phyloP scores from a whole-genome alignment of 2,329 filamentous ascomycete genomes.

The Stemphylium lycopersici region DNA sequence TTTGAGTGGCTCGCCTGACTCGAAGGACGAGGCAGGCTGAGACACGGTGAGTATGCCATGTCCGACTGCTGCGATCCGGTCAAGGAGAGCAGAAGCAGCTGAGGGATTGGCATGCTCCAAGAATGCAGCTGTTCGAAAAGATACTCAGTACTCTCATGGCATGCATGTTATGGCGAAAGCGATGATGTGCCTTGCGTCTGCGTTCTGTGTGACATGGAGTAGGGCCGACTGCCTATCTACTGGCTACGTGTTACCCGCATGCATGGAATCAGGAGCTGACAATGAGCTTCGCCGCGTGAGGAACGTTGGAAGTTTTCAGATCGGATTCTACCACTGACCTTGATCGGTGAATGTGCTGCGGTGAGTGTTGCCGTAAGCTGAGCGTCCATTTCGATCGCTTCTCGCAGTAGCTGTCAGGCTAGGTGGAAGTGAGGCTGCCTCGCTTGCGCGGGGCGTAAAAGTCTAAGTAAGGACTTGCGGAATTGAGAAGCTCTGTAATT shows the following conservation, averaged over 20 bases:
- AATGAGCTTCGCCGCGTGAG: slow-evolving; percentile 1
- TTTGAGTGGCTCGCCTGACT: too few species aligned
- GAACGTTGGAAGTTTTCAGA: slow-evolving; percentile 14
- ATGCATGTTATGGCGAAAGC: slow-evolving; percentile 3
- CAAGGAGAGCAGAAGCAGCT: not conserved
- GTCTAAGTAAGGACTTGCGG: not conserved
- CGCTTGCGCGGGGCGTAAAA: slow-evolving; percentile 8
- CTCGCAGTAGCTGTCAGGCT: not conserved
- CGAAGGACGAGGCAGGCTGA: too few species aligned
- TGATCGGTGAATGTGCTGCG: slow-evolving; percentile 22
- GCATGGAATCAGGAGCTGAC: slow-evolving; percentile 14
- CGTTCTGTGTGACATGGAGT: slow-evolving; percentile 14
- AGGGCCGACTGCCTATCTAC: slow-evolving; percentile 11
- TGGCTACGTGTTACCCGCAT: slow-evolving; percentile 7
- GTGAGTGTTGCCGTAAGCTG: slow-evolving; percentile 16
- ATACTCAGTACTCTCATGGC: not conserved
- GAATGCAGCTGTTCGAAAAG: slow-evolving; percentile 2
- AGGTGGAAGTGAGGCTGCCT: not conserved
- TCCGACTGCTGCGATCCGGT: not conserved
- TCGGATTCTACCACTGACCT: slow-evolving; percentile 25
- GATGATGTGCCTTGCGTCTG: slow-evolving; percentile 18
- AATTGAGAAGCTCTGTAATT: slow-evolving; percentile 12
- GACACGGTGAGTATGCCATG: not conserved
- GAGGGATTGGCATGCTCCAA: not conserved
- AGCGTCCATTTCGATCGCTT: not conserved